Evolutionary conservation across 2,329 filamentous ascomycete species (phyloP), one percentile per base, ranked within the genome.

Genomic region (Rhynchosporium agropyri): DNA sequence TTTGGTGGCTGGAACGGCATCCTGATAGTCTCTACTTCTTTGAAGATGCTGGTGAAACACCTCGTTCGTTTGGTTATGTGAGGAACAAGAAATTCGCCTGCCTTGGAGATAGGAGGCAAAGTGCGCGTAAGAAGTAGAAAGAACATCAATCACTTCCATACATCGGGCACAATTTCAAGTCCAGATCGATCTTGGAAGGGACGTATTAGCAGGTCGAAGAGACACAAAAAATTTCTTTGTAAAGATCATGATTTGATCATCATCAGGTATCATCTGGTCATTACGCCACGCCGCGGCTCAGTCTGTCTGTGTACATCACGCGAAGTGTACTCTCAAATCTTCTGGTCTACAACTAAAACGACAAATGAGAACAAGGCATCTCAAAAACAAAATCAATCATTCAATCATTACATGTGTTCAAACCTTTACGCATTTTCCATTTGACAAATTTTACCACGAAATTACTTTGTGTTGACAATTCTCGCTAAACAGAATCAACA

Each of bases 401-500:
- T 8, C n/a, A 43, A 20, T 46, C n/a, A 46, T 46, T 46, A 46
- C 4, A 46, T 8, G 26, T 46, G 8, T 46, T 4, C 26, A 46
- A 20, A 20, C 20, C 20, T 20, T 20, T 20, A 20, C 20, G 20
- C 20, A 20, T 20, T 20, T 20, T 20, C 20, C 20, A 20, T 20
- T 20, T 20, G 20, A 20, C 20, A 20, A 20, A 20, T 20, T 20
- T 20, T 20, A 20, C 20, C 20, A 51, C 9, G 26, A 20, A 8
- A 9, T 33, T n/a, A 28, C 4, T 51, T 51, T n/a, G 28, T 31
- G 2, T 51, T 4, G 28, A 36, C 20, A 13, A 51, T 51, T 33
- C 31, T 51, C 48, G 48, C 48, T 31, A 55, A 13, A 43, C 53
- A 9, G 53, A 55, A 6, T 55, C 36, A 5, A 20, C 28, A 31